Percentiles rank a stretch among this genome's conserved stretches.
Conservation (phyloP, 768 basidiomycete genomes). For the Lactarius deliciosus region DNA sequence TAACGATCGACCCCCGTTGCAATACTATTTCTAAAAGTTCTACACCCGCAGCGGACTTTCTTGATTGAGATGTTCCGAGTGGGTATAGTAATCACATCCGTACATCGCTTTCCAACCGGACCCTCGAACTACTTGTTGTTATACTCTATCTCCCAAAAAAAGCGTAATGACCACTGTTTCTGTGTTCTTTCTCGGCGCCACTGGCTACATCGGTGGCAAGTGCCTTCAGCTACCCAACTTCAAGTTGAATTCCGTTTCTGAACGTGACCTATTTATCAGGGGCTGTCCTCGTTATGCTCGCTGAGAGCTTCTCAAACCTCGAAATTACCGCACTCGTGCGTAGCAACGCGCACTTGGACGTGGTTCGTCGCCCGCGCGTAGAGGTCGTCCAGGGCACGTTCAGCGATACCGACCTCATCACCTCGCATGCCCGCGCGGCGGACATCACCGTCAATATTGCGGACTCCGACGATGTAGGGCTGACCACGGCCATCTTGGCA, state of each 20-base stretch:
- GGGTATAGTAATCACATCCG: neutral
- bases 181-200: constrained; percentile 22
- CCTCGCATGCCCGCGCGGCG: constrained; percentile 1
- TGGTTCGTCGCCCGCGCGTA: neutral
- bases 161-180: constrained; percentile 11
- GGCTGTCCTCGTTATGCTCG: constrained; percentile 9
- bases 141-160: neutral
- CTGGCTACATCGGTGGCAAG: constrained; percentile 24
- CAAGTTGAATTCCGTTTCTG: neutral
- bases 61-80: neutral
- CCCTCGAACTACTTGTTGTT: neutral
- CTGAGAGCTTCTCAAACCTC: neutral
- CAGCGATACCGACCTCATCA: constrained; percentile 12
- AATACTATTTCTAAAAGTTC: neutral
- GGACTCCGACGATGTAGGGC: constrained; percentile 5
- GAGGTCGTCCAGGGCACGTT: constrained; percentile 15
- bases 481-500: constrained; percentile 12
- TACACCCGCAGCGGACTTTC: neutral
- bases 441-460: constrained; percentile 21
- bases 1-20: neutral
- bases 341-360: neutral
- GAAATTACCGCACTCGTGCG: constrained; percentile 21
- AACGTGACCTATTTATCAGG: neutral
- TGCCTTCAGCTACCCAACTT: neutral
- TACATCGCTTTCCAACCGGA: neutral